Conservation (phyloP, 148 eudicot species). For the Silene uniflora region DNA sequence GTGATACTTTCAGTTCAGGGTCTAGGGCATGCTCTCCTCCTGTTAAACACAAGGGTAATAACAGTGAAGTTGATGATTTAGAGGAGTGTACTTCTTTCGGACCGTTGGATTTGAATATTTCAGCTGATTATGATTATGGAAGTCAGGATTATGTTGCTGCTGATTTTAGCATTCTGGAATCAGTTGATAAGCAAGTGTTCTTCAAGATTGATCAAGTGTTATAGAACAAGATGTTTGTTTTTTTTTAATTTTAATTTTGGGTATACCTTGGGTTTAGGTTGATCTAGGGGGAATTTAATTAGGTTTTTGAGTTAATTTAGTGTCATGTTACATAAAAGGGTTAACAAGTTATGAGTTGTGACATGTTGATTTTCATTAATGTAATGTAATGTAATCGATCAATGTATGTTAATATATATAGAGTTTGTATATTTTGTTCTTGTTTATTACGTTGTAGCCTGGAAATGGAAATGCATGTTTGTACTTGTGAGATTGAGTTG, state of each 20-base stretch:
- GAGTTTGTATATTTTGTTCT: constrained; percentile 22
- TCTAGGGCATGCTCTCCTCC: constrained; percentile 62
- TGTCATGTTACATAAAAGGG: background rate
- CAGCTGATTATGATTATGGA: constrained; percentile 29
- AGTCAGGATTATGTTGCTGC: constrained; percentile 23
- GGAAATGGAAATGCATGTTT: no score
- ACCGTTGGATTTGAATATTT: constrained; percentile 55
- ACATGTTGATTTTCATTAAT: constrained; percentile 18
- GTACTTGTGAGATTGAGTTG: background rate
- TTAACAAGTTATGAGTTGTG: background rate
- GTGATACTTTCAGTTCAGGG: constrained; percentile 52
- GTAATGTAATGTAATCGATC: constrained; percentile 8
- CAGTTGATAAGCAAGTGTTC: constrained; percentile 50
- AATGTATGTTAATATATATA: constrained; percentile 18
- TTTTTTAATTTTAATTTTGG: constrained; percentile 11
- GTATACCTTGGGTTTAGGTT: constrained; percentile 22
- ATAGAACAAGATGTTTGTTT: constrained; percentile 12
- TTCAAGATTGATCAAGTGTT: constrained; percentile 34
- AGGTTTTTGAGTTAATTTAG: constrained; percentile 9
- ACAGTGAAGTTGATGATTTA: constrained; percentile 20
- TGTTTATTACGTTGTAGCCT: background rate
- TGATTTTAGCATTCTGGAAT: constrained; percentile 35
- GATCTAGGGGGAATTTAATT: background rate
- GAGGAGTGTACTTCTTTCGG: constrained; percentile 24
- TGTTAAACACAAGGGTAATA: constrained; percentile 29